Evolutionary conservation across 2,329 filamentous ascomycete genomes (phyloP), one percentile per base, ranked within the genome.

Genomic region (Tolypocladium nubicola): DNA sequence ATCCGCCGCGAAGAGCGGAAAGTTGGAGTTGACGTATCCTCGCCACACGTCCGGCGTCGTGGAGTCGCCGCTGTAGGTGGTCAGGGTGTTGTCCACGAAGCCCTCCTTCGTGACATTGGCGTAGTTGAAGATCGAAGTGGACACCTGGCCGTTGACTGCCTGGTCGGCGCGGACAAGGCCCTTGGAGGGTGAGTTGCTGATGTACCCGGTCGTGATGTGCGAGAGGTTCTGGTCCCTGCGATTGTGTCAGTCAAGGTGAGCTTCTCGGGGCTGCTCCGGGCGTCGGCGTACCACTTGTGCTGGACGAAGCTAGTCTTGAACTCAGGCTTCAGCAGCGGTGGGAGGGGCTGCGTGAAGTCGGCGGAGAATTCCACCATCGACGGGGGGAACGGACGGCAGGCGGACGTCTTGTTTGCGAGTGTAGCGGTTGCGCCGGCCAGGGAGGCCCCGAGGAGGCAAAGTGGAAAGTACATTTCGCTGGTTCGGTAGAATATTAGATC

Each of bases 11-110:
- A 74, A 67, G 8, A 74, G 63, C 0, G 72, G 71, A 50, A 68
- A 74, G n/a, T 71, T 71, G 0, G 71, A 69, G 56, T 71, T 70
- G 13, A 72, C 70, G 11, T 71, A 72, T 16, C 66, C 71, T 39
- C 65, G 64, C 66, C 66, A 74, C 0, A 70, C 52, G 1, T 55
- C 59, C 0, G 67, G 65, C 2, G 61, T 58, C 0, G 54, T 55
- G 1, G 57, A 60, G 1, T 64, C 58, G 10, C 52, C 58, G 1
- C 59, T 40, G 21, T 66, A 70, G 0, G 65, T 66, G 5, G 65
- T 70, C 55, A 73, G 4, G 1, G 57, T 67, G n/a, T 73, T 73
- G 33, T 73, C 70, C 4, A 74, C 72, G 8, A 73, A 56, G 0
- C 70, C 71, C 2, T 65, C 61, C 1, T 67, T 54, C 4, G 71